Base-by-base conservation (phyloP, 176 grass and related monocot genomes). In the Juncus inflexus region DNA sequence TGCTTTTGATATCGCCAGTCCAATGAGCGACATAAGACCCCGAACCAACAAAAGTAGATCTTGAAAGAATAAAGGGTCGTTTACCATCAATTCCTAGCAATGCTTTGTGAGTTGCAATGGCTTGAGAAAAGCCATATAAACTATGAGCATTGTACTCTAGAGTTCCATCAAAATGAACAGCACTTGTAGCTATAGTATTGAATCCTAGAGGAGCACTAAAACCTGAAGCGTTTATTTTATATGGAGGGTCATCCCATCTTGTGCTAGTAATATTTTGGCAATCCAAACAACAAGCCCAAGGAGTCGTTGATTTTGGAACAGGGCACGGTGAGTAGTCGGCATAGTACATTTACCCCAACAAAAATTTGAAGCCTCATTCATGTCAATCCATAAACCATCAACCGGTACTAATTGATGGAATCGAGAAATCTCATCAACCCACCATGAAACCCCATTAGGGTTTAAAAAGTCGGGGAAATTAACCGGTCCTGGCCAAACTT, bases 351-450 rank as follows among this genome's bases (percentile, higher is more conserved):
- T 85, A 15, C 89, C 89, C 0, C 81, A 87, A 60, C 89, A 94
- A 56, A 94, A 94, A 63, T 94, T 94, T 35, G 89, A 94, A 9
- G 66, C 89, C 73, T 94, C 89, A 4, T 94, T 94, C 89, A 94
- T 94, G 72, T 94, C 89, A 4, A 94, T 94, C 89, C 89, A 94
- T 7, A 94, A 82, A n/a, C 89, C 85, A 7, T 89, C 85, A 1
- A 88, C 85, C 0, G 89, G 85, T 4, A 94, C 89, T 4, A 94
- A 69, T 0, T 89, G 67, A 55, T 94, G 85, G 43, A 94, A 94
- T 71, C 85, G 83, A 14, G 61, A 19, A 2, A 94, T 80, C 85
- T 94, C 89, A 43, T 94, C 89, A 2, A 87, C 78, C 89, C 89
- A 94, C 89, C 89, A 94, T 4, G 78, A 81, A 0, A 77, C 85